Conservation (phyloP, 306 rosid genomes). For the Sphenostylis stenocarpa region DNA sequence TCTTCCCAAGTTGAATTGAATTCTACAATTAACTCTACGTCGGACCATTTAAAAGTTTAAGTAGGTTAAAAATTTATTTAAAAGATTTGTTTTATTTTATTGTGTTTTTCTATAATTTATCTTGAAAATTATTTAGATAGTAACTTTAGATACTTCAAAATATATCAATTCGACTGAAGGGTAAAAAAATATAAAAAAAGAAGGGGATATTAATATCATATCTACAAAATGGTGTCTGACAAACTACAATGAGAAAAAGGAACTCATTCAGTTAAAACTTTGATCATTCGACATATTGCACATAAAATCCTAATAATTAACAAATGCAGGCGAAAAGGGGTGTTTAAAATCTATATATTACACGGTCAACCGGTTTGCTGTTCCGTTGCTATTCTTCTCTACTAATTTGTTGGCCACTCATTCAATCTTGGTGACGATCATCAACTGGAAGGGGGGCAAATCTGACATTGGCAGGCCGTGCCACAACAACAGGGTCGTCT, state of each 20-base stretch:
- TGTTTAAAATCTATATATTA: constrained; percentile 49
- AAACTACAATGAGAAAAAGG: neutral
- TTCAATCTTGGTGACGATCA: constrained; percentile 62
- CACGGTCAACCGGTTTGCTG: constrained; percentile 39
- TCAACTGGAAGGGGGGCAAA: constrained; percentile 81
- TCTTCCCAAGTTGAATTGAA: too few relatives aligned
- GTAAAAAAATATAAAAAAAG: neutral
- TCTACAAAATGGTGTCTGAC: constrained; percentile 22
- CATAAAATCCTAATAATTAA: constrained; percentile 27
- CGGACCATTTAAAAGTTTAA: too few relatives aligned
- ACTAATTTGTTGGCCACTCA: neutral
- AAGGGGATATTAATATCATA: neutral
- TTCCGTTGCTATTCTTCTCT: constrained; percentile 1
- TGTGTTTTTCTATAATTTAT: too few relatives aligned
- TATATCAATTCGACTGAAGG: neutral
- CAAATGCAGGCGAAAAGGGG: constrained; percentile 37
- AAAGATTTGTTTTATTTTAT: too few relatives aligned
- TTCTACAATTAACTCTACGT: too few relatives aligned
- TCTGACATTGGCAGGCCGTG: constrained; percentile 69
- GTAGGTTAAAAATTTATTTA: too few relatives aligned
- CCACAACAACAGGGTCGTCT: constrained; percentile 86
- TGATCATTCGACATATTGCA: constrained; percentile 12
- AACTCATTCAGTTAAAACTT: constrained; percentile 26
- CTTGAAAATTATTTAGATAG: too few relatives aligned
- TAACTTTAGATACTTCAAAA: too few relatives aligned